Evolutionary conservation across 2,329 filamentous ascomycete species (phyloP), one percentile per base, ranked within the genome.

Genomic region (Fusarium falciforme): DNA sequence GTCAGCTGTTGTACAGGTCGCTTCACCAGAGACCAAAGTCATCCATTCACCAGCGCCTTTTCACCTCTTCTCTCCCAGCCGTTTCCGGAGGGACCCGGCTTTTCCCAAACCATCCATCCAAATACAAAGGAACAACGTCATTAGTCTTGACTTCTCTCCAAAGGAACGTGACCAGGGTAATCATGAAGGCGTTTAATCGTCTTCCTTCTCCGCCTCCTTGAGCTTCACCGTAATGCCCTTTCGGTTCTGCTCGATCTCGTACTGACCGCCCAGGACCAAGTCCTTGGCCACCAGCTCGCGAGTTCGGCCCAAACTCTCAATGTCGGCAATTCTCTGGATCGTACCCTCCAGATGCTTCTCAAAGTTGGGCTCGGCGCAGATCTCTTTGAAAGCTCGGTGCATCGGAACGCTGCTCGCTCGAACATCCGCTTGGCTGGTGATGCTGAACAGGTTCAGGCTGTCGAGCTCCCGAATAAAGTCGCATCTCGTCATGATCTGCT

Each of bases 281-380:
- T 98, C 96, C 85, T 99, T 99, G 74, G 97, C 93, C 1, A 97
- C 97, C 61, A 99, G 82, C 84, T 99, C 96, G 71, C 96, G 91
- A n/a, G 96, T 99, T 72, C 96, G 88, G 38, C 95, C 96, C 71
- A 99, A 87, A 78, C 92, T 95, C 86, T 99, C 96, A 80, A 99
- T 99, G 73, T 93, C 95, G n/a, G 88, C 84, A 75, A 99, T 99
- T 25, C 96, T 89, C 67, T 96, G 89, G 27, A 98, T 85, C 0
- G 96, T 98, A 4, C 89, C 91, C 70, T 97, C 91, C 17, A 99
- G 85, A 80, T 95, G 92, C 73, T 95, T 87, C 27, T 94, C 91
- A 81, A 99, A 99, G 7, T 93, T 93, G 5, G 90, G 88, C 76
- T 92, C 84, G 4, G 85, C 82, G 80, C 95, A 98, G 14, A 99